phyloP scores from a whole-genome alignment of 2,329 filamentous ascomycete genomes.

The Zymoseptoria ardabiliae region DNA sequence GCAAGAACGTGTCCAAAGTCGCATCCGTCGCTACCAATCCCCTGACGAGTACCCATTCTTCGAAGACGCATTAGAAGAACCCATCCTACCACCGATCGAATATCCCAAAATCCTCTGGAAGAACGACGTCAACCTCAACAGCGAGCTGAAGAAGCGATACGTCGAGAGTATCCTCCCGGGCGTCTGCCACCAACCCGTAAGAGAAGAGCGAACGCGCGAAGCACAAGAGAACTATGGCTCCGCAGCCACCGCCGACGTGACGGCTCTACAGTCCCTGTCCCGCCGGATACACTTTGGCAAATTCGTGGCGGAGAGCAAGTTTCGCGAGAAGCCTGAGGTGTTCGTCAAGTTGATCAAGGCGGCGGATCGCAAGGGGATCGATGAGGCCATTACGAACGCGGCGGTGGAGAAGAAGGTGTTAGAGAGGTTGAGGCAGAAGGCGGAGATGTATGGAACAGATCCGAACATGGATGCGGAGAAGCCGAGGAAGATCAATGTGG shows the following conservation, averaged over 20 bases:
- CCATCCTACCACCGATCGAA: constrained; percentile 77
- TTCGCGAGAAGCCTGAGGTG: constrained; percentile 68
- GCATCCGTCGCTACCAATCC: constrained; percentile 88
- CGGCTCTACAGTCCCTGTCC: constrained; percentile 80
- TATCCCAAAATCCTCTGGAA: constrained; percentile 83
- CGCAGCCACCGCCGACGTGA: constrained; percentile 82
- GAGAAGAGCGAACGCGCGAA: constrained; percentile 67
- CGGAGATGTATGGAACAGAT: constrained; percentile 86
- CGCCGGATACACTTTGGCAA: constrained; percentile 95
- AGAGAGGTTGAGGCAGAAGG: constrained; percentile 78
- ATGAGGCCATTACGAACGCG: constrained; percentile 80
- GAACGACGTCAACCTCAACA: constrained; percentile 87
- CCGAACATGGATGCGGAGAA: constrained; percentile 53
- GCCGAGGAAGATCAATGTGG: constrained; percentile 76
- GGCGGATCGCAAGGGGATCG: constrained; percentile 72
- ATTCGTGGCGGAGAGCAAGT: constrained; percentile 96
- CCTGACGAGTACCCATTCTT: constrained; percentile 99
- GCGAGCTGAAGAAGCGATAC: constrained; percentile 79
- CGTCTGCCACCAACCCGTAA: constrained; percentile 71
- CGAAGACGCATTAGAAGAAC: constrained; percentile 66
- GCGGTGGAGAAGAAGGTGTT: constrained; percentile 88
- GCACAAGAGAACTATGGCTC: constrained; percentile 92
- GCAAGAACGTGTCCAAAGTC: constrained; percentile 84
- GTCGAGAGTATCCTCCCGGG: constrained; percentile 73
- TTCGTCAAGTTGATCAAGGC: constrained; percentile 79